These are phyloP conservation scores for Auricularia cornea DNA, from an alignment of 768 basidiomycete species.

Conservation along the genomic window DNA sequence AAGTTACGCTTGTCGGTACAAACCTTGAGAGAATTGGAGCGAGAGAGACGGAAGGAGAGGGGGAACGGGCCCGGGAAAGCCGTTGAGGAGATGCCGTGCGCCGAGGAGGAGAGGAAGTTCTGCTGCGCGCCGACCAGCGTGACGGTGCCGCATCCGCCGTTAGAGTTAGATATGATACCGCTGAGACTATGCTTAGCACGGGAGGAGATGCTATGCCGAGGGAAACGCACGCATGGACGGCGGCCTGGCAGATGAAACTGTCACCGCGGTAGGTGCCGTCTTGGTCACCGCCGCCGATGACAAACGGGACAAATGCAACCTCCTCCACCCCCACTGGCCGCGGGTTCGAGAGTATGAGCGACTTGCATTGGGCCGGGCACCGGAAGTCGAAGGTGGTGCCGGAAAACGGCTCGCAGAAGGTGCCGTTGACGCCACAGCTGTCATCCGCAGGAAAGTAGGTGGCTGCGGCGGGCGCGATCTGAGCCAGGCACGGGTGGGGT, in stretches of 20 bases:
- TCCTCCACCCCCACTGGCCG: conserved; percentile 61
- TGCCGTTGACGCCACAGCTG: conserved; percentile 67
- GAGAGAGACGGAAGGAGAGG: conserved; percentile 51
- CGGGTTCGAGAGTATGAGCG: conserved; percentile 60
- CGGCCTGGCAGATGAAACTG: conserved; percentile 77
- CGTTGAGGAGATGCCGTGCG: conserved; percentile 59
- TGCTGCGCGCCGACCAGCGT: conserved; percentile 67
- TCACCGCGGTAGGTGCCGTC: conserved; percentile 72
- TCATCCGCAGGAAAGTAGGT: conserved; percentile 63
- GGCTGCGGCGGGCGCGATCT: conserved; percentile 51
- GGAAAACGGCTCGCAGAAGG: conserved; percentile 54
- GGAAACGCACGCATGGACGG: conserved; percentile 61
- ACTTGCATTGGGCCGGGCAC: conserved; percentile 66
- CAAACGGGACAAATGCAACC: conserved; percentile 59
- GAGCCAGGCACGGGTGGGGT: conserved; percentile 59
- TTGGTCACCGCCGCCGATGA: conserved; percentile 78
- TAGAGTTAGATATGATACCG: conserved; percentile 51
- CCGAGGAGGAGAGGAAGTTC: conserved; percentile 48
- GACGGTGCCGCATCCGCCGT: conserved; percentile 71
- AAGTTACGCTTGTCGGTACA: conserved; percentile 63
- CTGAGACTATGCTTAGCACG: conserved; percentile 27
- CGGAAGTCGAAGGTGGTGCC: conserved; percentile 62
- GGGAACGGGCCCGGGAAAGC: conserved; percentile 74
- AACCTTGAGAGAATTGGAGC: conserved; percentile 40
- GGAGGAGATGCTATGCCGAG: too few species aligned